phyloP scores from a whole-genome alignment of 148 eudicot genomes.

The Talinum fruticosum region DNA sequence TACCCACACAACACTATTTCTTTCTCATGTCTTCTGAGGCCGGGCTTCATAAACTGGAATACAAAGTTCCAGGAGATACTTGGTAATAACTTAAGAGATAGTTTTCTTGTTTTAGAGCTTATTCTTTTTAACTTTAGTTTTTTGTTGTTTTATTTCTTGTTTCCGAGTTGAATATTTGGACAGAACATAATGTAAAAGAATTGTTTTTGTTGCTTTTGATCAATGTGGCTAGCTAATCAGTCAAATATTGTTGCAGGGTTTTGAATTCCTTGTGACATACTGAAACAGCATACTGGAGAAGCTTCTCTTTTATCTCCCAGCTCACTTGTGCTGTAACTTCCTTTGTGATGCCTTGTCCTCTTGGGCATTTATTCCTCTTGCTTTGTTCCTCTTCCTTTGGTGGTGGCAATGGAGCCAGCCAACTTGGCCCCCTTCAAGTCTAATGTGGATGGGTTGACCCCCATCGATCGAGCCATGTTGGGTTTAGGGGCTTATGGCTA shows the following conservation, averaged over 20 bases:
- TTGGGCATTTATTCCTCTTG: no score
- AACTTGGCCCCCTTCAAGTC: no score
- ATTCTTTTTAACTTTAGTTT: not conserved
- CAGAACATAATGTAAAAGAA: not conserved
- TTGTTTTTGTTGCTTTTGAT: not conserved
- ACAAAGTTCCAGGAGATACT: conserved; percentile 6
- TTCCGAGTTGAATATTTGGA: not conserved
- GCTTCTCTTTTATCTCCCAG: not conserved
- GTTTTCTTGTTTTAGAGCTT: not conserved
- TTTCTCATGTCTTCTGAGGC: conserved; percentile 4
- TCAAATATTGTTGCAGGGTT: not conserved
- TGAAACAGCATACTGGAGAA: not conserved
- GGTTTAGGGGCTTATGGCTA: no score
- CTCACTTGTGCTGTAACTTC: not conserved
- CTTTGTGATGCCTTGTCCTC: not conserved
- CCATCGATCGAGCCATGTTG: no score
- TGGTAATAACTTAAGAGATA: not conserved
- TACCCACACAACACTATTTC: conserved; percentile 7
- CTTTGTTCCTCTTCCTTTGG: not conserved
- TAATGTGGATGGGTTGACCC: no score
- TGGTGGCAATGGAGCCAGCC: no score
- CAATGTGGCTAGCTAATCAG: not conserved
- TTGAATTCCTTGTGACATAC: not conserved
- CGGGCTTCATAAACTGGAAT: conserved; percentile 8
- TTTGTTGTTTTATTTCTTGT: not conserved